Evolutionary conservation across 768 basidiomycete genomes (phyloP).

Genomic region (Tephrocybe sp.): DNA sequence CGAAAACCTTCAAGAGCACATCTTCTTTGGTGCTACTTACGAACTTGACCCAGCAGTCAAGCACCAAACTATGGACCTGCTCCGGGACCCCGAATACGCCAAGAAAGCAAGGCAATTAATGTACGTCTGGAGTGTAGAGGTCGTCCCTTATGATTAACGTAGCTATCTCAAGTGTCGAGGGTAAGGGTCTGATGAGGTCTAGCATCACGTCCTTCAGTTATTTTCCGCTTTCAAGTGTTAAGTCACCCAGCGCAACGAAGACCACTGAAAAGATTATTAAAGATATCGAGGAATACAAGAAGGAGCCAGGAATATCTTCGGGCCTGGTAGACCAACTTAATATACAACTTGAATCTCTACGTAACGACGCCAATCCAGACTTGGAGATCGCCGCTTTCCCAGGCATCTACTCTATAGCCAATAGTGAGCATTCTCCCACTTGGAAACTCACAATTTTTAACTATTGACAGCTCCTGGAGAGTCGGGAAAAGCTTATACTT

Average conservation of each 20-base stretch:
- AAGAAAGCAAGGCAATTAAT: slow-evolving; percentile 3
- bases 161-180: slow-evolving; percentile 23
- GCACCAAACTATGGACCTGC: slow-evolving; percentile 9
- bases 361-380: slow-evolving; percentile 26
- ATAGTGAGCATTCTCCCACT: neutral
- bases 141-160: too few species aligned
- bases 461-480: neutral
- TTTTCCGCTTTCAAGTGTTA: slow-evolving; percentile 23
- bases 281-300: neutral
- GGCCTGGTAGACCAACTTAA: slow-evolving; percentile 40
- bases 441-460: neutral
- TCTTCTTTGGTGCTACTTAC: slow-evolving; percentile 1
- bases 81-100: slow-evolving; percentile 7
- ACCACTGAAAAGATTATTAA: slow-evolving; percentile 21
- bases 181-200: slow-evolving; percentile 25
- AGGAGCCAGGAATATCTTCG: slow-evolving; percentile 23
- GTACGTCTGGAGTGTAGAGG: too few species aligned
- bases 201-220: slow-evolving; percentile 29
- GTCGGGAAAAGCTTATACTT: slow-evolving; percentile 34
- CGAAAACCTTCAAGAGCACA: slow-evolving; percentile 22
- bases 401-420: slow-evolving; percentile 7
- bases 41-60: slow-evolving; percentile 9
- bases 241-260: slow-evolving; percentile 15
- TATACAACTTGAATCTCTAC: slow-evolving; percentile 31
- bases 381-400: slow-evolving; percentile 23